A percentile compares a stretch with the other conserved stretches of the same genome.
phyloP scores from a whole-genome alignment of 225 moss, liverwort and hornwort genomes.

The Sphagnum tenellum region DNA sequence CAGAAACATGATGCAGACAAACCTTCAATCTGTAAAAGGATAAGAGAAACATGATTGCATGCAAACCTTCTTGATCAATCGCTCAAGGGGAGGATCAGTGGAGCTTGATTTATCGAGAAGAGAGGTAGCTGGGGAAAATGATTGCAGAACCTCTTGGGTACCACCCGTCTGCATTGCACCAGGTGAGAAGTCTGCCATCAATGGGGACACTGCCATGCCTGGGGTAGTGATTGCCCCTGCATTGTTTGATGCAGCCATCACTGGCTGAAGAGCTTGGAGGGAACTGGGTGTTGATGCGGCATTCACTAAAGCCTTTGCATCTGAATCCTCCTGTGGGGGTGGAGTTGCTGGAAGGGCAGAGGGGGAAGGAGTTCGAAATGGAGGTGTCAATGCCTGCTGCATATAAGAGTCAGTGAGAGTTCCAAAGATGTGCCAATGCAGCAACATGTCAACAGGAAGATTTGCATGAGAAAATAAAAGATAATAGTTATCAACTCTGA shows the following conservation, averaged over 20 bases:
- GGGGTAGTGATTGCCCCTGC: constrained; percentile 71
- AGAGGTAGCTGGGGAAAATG: constrained; percentile 84
- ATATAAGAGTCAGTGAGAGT: too few species aligned
- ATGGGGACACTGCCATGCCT: constrained; percentile 73
- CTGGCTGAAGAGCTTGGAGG: constrained; percentile 53
- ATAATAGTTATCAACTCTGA: too few species aligned
- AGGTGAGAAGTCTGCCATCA: constrained; percentile 71
- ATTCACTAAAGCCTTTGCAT: constrained; percentile 45
- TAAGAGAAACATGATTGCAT: too few species aligned
- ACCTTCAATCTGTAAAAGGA: too few species aligned
- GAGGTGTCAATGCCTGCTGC: constrained; percentile 71
- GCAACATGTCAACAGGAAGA: too few species aligned
- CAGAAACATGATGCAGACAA: too few species aligned
- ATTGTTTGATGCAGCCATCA: constrained; percentile 38
- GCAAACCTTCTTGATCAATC: constrained; percentile 50
- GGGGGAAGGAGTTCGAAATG: constrained; percentile 90
- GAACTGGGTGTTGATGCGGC: constrained; percentile 50
- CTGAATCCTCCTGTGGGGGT: constrained; percentile 72
- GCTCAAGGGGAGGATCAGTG: constrained; percentile 60
- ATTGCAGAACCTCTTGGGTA: constrained; percentile 61
- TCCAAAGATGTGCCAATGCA: too few species aligned
- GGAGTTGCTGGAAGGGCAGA: constrained; percentile 69
- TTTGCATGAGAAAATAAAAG: too few species aligned
- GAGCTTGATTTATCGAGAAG: constrained; percentile 59
- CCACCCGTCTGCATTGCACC: constrained; percentile 48